Percentiles rank a stretch among this genome's conserved stretches.
Conservation (phyloP, 331 rosid species). For the Rhamnella rubrinervis region DNA sequence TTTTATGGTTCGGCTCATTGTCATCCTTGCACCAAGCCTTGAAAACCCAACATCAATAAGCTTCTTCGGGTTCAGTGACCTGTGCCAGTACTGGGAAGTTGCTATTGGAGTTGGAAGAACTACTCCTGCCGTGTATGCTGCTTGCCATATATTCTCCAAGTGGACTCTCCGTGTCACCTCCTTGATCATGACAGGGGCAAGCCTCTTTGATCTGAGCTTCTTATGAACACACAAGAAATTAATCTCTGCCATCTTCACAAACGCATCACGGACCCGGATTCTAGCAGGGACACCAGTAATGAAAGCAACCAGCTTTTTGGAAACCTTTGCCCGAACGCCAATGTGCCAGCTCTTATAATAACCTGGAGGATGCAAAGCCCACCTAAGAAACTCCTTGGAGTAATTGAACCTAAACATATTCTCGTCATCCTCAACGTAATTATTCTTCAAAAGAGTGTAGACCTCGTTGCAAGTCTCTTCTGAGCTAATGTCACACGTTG, state of each 20-base stretch:
- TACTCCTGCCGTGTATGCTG: constrained; percentile 94
- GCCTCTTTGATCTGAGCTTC: constrained; percentile 93
- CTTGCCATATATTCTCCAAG: constrained; percentile 93
- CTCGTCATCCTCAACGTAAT: constrained; percentile 94
- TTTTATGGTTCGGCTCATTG: constrained; percentile 91
- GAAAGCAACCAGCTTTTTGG: constrained; percentile 90
- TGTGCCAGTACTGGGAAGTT: constrained; percentile 96
- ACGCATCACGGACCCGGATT: constrained; percentile 64
- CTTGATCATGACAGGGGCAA: constrained; percentile 98
- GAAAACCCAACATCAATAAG: constrained; percentile 96
- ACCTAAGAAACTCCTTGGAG: constrained; percentile 81
- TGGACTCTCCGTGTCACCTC: constrained; percentile 97
- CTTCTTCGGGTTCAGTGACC: constrained; percentile 92
- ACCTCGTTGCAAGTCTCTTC: constrained; percentile 70
- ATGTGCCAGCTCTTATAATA: constrained; percentile 82
- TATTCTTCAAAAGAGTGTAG: constrained; percentile 69
- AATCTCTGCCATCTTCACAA: constrained; percentile 90
- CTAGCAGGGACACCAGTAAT: constrained; percentile 89
- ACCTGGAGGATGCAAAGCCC: constrained; percentile 95
- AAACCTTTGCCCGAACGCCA: constrained; percentile 80
- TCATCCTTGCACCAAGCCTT: constrained; percentile 92
- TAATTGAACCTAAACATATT: constrained; percentile 93
- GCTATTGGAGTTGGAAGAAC: constrained; percentile 88
- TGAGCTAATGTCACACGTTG: constrained; percentile 72
- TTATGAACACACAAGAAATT: constrained; percentile 90